Evolutionary conservation across 768 basidiomycete genomes (phyloP).

Genomic region (Mrakia frigida): DNA sequence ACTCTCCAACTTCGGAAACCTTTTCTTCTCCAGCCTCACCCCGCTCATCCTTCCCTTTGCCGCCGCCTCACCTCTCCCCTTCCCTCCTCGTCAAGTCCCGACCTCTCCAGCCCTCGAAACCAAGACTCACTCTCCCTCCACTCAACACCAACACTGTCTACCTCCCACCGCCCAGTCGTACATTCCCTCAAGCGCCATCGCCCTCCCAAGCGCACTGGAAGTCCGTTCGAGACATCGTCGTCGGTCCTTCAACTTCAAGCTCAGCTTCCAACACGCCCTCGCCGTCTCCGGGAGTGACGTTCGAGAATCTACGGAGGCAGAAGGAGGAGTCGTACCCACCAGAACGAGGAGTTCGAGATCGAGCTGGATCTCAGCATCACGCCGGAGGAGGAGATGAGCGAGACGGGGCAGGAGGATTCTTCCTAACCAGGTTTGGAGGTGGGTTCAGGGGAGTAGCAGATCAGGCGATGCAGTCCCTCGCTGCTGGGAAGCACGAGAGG

Average conservation of each 20-base stretch:
- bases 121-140: neutral
- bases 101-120: neutral
- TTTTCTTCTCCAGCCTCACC: neutral
- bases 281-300: neutral
- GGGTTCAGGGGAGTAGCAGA: neutral
- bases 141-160: conserved; percentile 8
- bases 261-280: neutral
- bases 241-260: neutral
- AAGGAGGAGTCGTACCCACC: neutral
- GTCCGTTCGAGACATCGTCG: neutral
- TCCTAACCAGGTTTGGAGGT: neutral
- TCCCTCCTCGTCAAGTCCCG: neutral
- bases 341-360: neutral
- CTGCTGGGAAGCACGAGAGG: neutral
- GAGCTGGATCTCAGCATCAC: neutral
- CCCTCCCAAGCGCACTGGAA: conserved; percentile 3
- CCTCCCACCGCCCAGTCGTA: neutral
- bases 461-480: neutral
- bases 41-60: neutral
- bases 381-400: neutral
- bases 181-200: neutral
- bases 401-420: neutral
- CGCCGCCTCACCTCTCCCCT: neutral
- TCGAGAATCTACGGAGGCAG: neutral
- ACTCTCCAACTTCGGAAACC: neutral